Evolutionary conservation across 768 basidiomycete genomes (phyloP).

Genomic region (Trametes villosa): DNA sequence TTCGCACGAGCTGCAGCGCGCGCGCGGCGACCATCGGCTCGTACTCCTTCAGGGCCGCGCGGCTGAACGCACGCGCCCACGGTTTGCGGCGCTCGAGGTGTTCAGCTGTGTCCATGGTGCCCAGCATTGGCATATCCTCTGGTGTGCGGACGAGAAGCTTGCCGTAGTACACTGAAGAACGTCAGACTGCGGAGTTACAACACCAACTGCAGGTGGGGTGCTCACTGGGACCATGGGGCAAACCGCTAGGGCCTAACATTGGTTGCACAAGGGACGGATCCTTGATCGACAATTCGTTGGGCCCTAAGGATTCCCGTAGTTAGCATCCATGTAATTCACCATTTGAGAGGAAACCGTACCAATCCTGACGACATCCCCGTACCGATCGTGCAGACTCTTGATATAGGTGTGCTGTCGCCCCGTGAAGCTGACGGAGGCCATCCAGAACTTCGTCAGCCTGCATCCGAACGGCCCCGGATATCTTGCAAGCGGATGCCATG

Average conservation of each 20-base stretch:
- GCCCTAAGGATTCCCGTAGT: constrained; percentile 35
- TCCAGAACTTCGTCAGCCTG: constrained; percentile 36
- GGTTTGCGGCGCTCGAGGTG: constrained; percentile 50
- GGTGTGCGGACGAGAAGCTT: neutral
- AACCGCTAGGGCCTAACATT: constrained; percentile 37
- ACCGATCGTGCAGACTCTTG: constrained; percentile 40
- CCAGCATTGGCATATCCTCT: constrained; percentile 20
- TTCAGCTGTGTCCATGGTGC: constrained; percentile 31
- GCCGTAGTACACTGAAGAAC: constrained; percentile 1
- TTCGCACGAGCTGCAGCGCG: constrained; percentile 45
- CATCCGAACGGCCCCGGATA: constrained; percentile 31
- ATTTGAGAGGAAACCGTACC: constrained; percentile 29
- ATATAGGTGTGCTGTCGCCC: constrained; percentile 37
- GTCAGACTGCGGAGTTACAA: neutral
- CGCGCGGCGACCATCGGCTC: constrained; percentile 43
- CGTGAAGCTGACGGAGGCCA: constrained; percentile 22
- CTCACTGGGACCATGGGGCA: constrained; percentile 47
- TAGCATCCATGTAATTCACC: neutral
- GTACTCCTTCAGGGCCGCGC: constrained; percentile 51
- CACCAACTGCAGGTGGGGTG: constrained; percentile 24
- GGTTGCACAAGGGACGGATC: constrained; percentile 38
- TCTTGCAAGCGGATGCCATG: constrained; percentile 19
- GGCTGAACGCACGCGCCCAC: constrained; percentile 55
- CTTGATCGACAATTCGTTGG: constrained; percentile 50
- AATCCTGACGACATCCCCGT: constrained; percentile 42